phyloP scores from a whole-genome alignment of 192 early-diverging fungal species.

The Mortierella alpina region DNA sequence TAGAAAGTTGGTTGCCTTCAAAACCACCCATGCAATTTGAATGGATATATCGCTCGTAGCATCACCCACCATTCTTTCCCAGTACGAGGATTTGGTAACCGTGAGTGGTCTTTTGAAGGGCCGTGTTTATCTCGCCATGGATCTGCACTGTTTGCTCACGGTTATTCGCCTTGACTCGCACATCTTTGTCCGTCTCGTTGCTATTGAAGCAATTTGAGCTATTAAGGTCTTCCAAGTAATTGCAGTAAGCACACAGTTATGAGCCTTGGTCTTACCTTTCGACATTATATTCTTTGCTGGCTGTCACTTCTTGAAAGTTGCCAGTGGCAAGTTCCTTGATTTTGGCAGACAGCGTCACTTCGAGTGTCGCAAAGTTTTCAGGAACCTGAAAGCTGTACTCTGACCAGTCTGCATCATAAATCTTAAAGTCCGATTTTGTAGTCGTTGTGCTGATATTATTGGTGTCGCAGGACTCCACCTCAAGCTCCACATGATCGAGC shows the following conservation, averaged over 20 bases:
- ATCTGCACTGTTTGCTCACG: constrained; percentile 20
- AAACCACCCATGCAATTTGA: too few relatives aligned
- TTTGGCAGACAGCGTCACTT: constrained; percentile 35
- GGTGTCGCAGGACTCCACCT: constrained; percentile 16
- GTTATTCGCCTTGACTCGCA: not conserved
- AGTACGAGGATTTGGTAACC: constrained; percentile 48
- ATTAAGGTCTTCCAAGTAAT: not conserved
- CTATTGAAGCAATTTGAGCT: not conserved
- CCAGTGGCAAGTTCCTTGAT: constrained; percentile 47
- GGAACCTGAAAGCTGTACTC: constrained; percentile 53
- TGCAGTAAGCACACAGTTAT: not conserved
- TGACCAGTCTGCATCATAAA: constrained; percentile 28
- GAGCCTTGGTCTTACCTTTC: constrained; percentile 8
- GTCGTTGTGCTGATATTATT: constrained; percentile 21
- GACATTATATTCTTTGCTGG: not conserved
- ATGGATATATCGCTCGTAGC: not conserved
- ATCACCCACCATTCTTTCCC: constrained; percentile 52
- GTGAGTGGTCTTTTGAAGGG: constrained; percentile 7
- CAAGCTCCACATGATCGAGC: constrained; percentile 51
- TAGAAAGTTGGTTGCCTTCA: too few relatives aligned
- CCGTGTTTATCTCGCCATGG: constrained; percentile 35
- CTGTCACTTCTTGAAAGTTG: constrained; percentile 3
- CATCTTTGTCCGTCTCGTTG: not conserved
- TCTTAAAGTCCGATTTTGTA: constrained; percentile 19
- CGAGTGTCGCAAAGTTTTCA: constrained; percentile 21